Conservation (phyloP, 495 filamentous ascomycete species). For the Aspergillus coremiiformis region DNA sequence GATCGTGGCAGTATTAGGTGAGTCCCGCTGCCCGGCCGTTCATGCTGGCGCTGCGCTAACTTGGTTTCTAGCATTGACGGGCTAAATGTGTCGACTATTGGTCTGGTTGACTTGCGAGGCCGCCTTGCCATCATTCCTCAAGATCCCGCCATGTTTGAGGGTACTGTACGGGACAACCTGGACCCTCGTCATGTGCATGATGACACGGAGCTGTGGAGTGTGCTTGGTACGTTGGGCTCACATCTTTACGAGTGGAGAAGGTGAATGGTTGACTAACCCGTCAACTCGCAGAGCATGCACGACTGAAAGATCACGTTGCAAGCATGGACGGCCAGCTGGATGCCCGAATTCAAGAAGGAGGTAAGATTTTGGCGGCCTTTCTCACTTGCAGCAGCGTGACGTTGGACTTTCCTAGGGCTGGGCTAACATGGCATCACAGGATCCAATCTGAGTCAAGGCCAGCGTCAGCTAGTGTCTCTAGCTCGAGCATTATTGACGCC, state of each 20-base stretch:
- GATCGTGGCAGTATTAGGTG: slow-evolving; percentile 64
- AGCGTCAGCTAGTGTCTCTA: slow-evolving; percentile 87
- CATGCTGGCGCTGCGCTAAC: slow-evolving; percentile 13
- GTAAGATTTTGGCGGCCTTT: slow-evolving; percentile 42
- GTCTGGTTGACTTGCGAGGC: slow-evolving; percentile 78
- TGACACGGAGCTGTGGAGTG: slow-evolving; percentile 96
- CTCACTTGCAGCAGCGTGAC: background rate
- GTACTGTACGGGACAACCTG: slow-evolving; percentile 90
- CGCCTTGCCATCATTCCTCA: slow-evolving; percentile 97
- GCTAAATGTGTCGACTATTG: slow-evolving; percentile 84
- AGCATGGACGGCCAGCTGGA: slow-evolving; percentile 87
- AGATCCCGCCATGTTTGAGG: slow-evolving; percentile 95
- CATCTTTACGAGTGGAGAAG: slow-evolving; percentile 1
- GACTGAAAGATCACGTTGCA: slow-evolving; percentile 84
- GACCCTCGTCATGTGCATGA: slow-evolving; percentile 93
- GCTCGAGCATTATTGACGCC: slow-evolving; percentile 90
- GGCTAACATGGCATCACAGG: slow-evolving; percentile 31
- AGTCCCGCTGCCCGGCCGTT: slow-evolving; percentile 11
- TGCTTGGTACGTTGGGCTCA: slow-evolving; percentile 61
- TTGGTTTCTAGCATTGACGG: slow-evolving; percentile 58
- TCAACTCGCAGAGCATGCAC: slow-evolving; percentile 66
- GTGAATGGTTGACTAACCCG: slow-evolving; percentile 12
- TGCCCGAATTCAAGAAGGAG: slow-evolving; percentile 87
- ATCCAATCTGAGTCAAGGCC: slow-evolving; percentile 53
- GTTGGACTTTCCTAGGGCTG: background rate